Evolutionary conservation across 805 yeast species (phyloP).

Genomic region (Grigorovia transvaalensis): DNA sequence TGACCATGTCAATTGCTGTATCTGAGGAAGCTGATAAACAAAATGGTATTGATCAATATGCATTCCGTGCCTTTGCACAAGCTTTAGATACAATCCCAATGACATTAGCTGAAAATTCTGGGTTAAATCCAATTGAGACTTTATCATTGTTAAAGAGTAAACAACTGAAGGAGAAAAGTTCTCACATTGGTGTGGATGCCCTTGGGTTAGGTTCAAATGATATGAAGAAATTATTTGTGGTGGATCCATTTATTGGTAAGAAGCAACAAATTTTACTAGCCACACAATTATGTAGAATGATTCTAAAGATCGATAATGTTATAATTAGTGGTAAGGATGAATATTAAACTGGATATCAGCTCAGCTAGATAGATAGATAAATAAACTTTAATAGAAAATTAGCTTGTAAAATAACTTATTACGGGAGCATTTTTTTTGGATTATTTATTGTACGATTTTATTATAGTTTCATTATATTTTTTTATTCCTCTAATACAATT

Average conservation of each 20-base stretch:
- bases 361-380: too few relatives aligned
- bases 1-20: conserved; percentile 85
- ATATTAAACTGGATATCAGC: conserved; percentile 28
- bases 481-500: not conserved
- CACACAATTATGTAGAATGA: conserved; percentile 96
- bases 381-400: too few relatives aligned
- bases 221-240: conserved; percentile 89
- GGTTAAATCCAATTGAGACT: conserved; percentile 87
- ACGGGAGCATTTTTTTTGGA: not conserved
- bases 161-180: conserved; percentile 62
- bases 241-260: conserved; percentile 95
- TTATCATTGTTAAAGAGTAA: conserved; percentile 73
- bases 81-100: conserved; percentile 90
- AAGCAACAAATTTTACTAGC: conserved; percentile 92
- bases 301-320: conserved; percentile 91
- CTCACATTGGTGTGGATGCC: conserved; percentile 88
- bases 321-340: conserved; percentile 82
- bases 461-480: not conserved
- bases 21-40: conserved; percentile 85
- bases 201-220: conserved; percentile 79
- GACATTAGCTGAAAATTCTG: conserved; percentile 95
- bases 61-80: conserved; percentile 86
- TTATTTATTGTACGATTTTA: not conserved
- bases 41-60: conserved; percentile 94
- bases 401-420: too few relatives aligned